These are phyloP conservation scores for Syzygium aromaticum DNA, from an alignment of 345 rosid species.

Conservation along the genomic window DNA sequence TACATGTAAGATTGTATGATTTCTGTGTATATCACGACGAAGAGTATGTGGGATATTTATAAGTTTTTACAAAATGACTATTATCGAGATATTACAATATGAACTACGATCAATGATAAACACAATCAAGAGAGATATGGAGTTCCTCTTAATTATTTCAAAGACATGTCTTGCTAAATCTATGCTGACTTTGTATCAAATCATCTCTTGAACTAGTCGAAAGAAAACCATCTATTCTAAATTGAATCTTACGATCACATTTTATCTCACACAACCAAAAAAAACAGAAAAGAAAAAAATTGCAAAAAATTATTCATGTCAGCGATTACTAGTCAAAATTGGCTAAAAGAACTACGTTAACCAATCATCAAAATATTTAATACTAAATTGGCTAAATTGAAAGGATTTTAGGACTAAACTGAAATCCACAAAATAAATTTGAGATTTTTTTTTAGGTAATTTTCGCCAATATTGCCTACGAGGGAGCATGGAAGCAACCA, in stretches of 20 bases:
- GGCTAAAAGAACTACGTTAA: background rate
- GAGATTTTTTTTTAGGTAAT: background rate
- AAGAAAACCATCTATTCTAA: background rate
- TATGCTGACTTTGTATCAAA: background rate
- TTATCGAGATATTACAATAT: background rate
- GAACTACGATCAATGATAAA: background rate
- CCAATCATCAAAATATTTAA: background rate
- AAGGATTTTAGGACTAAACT: background rate
- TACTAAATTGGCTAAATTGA: background rate
- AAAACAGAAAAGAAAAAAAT: background rate
- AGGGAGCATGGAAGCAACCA: background rate
- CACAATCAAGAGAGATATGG: background rate
- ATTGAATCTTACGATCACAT: background rate
- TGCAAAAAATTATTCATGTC: background rate
- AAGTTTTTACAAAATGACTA: background rate
- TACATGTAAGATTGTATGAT: no score
- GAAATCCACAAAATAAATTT: no score
- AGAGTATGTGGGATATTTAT: background rate
- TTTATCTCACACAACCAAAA: background rate
- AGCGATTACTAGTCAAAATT: background rate
- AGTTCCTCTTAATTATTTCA: background rate
- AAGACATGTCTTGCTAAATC: background rate
- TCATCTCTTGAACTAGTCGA: background rate
- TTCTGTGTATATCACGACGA: background rate
- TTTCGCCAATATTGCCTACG: background rate